These are phyloP conservation scores for Exserohilum turcica DNA, from an alignment of 2,329 filamentous ascomycete species.

Conservation along the genomic window DNA sequence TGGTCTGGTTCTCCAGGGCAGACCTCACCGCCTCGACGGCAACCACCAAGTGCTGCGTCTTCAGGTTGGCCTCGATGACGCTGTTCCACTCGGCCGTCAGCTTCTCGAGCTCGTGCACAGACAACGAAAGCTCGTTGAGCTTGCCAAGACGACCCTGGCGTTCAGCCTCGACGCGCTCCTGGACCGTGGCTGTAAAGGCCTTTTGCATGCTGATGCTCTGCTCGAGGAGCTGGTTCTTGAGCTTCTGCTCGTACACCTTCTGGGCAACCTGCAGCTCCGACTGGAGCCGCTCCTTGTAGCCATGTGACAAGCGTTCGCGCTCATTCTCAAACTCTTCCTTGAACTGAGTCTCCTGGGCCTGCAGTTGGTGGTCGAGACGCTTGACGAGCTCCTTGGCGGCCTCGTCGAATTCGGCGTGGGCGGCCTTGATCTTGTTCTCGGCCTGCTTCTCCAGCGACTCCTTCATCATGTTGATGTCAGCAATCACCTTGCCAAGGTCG, in stretches of 20 bases:
- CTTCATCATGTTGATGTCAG: conserved; percentile 77
- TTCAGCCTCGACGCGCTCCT: conserved; percentile 83
- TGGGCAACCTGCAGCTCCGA: conserved; percentile 79
- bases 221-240: conserved; percentile 84
- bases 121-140: conserved; percentile 76
- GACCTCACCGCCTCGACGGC: conserved; percentile 91
- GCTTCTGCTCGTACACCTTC: conserved; percentile 79
- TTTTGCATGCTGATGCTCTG: conserved; percentile 89
- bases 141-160: conserved; percentile 85
- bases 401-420: conserved; percentile 79
- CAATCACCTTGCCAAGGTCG: conserved; percentile 77
- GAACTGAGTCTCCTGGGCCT: conserved; percentile 79
- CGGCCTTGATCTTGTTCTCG: conserved; percentile 72
- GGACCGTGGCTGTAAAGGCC: conserved; percentile 78
- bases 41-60: conserved; percentile 94
- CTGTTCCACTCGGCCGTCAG: conserved; percentile 88
- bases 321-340: conserved; percentile 87
- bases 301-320: conserved; percentile 75
- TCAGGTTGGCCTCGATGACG: conserved; percentile 86
- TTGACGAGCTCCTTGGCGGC: conserved; percentile 86
- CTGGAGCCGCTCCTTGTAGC: conserved; percentile 79
- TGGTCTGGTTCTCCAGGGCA: conserved; percentile 74
- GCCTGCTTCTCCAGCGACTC: conserved; percentile 70
- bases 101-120: conserved; percentile 82
- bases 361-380: conserved; percentile 83